Evolutionary conservation across 805 yeast species (phyloP).

Genomic region (Spencermartinsiella europaea): DNA sequence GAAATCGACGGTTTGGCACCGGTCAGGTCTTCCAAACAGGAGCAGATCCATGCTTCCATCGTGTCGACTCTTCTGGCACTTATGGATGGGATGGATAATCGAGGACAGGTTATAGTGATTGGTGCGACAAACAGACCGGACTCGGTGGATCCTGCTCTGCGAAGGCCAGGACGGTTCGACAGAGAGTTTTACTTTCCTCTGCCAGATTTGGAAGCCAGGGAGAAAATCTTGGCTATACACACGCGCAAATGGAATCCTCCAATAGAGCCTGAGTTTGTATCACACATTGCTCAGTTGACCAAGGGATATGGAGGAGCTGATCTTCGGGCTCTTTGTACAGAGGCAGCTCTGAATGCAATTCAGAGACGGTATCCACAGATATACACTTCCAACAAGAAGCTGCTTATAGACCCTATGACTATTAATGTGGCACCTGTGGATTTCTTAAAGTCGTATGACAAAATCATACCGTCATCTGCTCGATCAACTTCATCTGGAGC

Average conservation of each 20-base stretch:
- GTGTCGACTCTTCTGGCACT: conserved; percentile 91
- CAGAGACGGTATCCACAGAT: conserved; percentile 93
- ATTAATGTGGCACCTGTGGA: conserved; percentile 76
- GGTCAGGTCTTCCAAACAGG: conserved; percentile 94
- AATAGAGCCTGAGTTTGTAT: conserved; percentile 50
- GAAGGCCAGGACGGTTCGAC: conserved; percentile 97
- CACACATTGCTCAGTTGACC: conserved; percentile 69
- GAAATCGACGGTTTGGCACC: conserved; percentile 99
- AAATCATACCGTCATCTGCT: conserved; percentile 88
- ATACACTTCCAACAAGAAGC: conserved; percentile 67
- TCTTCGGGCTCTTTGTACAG: conserved; percentile 88
- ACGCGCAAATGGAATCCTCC: conserved; percentile 87
- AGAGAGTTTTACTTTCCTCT: conserved; percentile 94
- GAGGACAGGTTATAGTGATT: conserved; percentile 96
- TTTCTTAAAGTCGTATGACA: conserved; percentile 78
- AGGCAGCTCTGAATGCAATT: conserved; percentile 87
- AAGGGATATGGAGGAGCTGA: conserved; percentile 99
- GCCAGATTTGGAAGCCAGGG: conserved; percentile 77
- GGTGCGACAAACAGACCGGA: conserved; percentile 99
- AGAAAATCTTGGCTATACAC: conserved; percentile 75
- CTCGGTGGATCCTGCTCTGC: conserved; percentile 94
- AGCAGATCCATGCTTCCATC: conserved; percentile 95
- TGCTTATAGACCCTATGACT: conserved; percentile 62
- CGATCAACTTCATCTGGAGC: conserved; percentile 71
- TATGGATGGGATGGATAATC: conserved; percentile 99